Evolutionary conservation across 768 basidiomycete species (phyloP), one percentile per base, ranked within the genome.

Genomic region (Termitomyces sp.): DNA sequence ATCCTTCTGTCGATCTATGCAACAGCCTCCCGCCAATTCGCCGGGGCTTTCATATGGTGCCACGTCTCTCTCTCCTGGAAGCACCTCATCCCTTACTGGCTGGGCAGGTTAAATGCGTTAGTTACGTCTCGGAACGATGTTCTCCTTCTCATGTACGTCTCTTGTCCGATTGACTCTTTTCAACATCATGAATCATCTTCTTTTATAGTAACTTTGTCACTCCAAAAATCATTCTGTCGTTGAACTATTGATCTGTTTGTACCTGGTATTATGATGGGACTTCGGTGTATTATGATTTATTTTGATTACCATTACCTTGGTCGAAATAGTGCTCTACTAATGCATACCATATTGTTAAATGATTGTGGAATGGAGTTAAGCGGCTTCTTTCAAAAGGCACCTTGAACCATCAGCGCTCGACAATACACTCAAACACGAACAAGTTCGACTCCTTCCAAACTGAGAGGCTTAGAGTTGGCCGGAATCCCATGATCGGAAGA

Each of bases 11-110:
- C 60, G 57, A 26, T 30, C 62, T 43, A 47, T 59, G 36, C 51
- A 62, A 33, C 61, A 64, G 4, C 52, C 54, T 10, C 13, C 36
- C 9, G 23, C 62, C 18, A 44, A 57, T 33, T 63, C 63, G 8
- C 60, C 62, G 13, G 52, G 59, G 53, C 53, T 64, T 23, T 55
- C 63, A 32, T 66, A 68, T 32, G 53, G 53, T 47, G 57, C 64
- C 41, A 65, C 71, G 52, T 49, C 67, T 5, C 69, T 70, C 58
- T 66, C 70, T 12, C 62, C 70, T 18, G 66, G 65, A 33, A 69
- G 69, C 49, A 72, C 63, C 57, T 77, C 75, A n/a, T 80, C 79
- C 6, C 70, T 80, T 54, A 79, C 75, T 18, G 78, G 78, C 1
- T 79, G 79, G 79, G 79, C 81, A 46, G 79, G 79, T 13, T 78